Evolutionary conservation across 768 basidiomycete species (phyloP), one percentile per base, ranked within the genome.

Genomic region (Sarcomyxa edulis): DNA sequence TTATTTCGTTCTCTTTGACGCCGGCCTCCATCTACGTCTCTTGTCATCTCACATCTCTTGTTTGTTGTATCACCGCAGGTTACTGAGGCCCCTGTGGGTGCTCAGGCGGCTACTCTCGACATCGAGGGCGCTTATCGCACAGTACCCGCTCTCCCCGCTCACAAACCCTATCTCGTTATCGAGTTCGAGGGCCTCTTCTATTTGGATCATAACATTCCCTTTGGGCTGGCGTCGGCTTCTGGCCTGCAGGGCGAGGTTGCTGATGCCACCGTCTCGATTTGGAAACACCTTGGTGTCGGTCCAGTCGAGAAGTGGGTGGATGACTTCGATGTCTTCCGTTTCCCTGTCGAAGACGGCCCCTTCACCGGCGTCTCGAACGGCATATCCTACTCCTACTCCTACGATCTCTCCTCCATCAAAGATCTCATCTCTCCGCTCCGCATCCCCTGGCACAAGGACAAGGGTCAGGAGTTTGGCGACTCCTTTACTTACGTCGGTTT

Each of bases 61-160:
- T n/a, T n/a, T n/a, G n/a, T n/a, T n/a, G n/a, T n/a, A n/a, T n/a
- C n/a, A n/a, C n/a, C n/a, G n/a, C 11, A 57, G 54, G 42, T 56
- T 36, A 39, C 52, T 7, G 7, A 5, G 1, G 52, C 58, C 1
- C 65, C 66, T 3, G 37, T 40, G 0, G 62, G 63, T 2, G 44
- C 60, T 0, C 48, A 58, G 27, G 64, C 53, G 0, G 48, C 55
- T 6, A 47, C 54, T 0, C 51, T 60, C 21, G 61, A 65, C 34
- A 46, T 63, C 12, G 48, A 49, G 19, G 33, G 49, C 4, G 52
- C 56, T n/a, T 52, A 59, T 37, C 48, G 58, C 19, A 52, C 47
- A 4, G 44, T 49, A 5, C 63, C 61, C 2, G 39, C 56, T 6
- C 30, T 29, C 12, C 58, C 62, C 0, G 39, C 44, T 16, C 53